Base-by-base conservation (phyloP, 2,329 filamentous ascomycete species). In the Colletotrichum musae region DNA sequence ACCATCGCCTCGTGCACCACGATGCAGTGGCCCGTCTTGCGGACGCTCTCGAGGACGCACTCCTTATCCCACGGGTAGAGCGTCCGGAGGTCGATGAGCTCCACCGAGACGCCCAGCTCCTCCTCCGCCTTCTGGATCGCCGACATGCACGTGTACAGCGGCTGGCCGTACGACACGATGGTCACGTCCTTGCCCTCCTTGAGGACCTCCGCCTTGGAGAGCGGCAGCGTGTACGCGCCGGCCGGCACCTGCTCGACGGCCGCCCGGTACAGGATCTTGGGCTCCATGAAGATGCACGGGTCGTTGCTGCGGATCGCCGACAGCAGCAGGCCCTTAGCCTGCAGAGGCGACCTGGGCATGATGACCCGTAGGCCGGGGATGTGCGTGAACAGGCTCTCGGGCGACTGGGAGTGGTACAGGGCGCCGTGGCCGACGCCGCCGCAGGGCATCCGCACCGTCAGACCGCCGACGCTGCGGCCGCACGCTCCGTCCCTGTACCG, bases 1-100 rank as follows among this genome's bases (percentile, higher is more conserved):
- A 95, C 87, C 92, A 96, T 97, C 66, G 94, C 91, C 81, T 98
- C 95, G 77, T 98, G 95, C 6, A 98, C 95, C 2, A 98, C 92
- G 63, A 98, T 88, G 47, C 93, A 94, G 69, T 94, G 84, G 0
- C 95, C 94, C 0, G 95, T 97, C 84, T 96, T 97, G 74, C 88
- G 89, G 15, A 97, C 95, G 72, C 94, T 97, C 61, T 91, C 84
- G 69, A 97, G 85, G 1, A 98, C 88, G 0, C 92, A 93, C 77
- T 92, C 86, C 75, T 93, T 89, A 78, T 98, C 95, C 95, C 95
- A 98, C 0, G 95, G 95, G 76, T 97, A 97, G 59, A 98, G 86
- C 0, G 95, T 97, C 65, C 94, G 87, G 66, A 98, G 82, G 77
- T 98, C 95, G 70, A 98, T 94, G 66, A 98, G 84, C 84, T 98